Conservation (phyloP, 1,284 basidiomycete species). For the Ganoderma sp. region DNA sequence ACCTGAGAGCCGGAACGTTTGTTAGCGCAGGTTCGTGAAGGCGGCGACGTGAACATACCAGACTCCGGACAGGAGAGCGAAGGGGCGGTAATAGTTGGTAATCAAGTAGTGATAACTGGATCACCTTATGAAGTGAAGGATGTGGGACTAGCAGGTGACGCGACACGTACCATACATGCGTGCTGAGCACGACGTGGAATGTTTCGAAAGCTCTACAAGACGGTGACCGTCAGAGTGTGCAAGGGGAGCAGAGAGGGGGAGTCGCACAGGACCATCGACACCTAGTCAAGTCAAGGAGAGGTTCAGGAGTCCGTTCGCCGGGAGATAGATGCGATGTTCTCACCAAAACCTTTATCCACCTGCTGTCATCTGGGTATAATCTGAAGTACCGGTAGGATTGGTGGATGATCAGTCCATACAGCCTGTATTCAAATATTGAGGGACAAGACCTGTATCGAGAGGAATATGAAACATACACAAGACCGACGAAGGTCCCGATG, state of each 20-base stretch:
- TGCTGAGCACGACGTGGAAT: conserved; percentile 12
- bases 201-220: conserved; percentile 15
- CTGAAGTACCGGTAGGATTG: conserved; percentile 17
- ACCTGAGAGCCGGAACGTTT: background rate
- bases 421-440: background rate
- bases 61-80: background rate
- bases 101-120: conserved; percentile 14
- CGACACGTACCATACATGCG: conserved; percentile 10
- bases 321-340: background rate
- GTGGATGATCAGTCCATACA: conserved; percentile 18
- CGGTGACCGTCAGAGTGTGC: background rate
- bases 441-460: background rate
- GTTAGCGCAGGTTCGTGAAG: background rate
- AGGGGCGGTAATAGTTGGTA: background rate
- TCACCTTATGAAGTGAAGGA: background rate
- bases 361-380: conserved; percentile 7
- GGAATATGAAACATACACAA: conserved; percentile 10
- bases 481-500: conserved; percentile 19
- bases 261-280: background rate
- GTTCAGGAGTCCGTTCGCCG: background rate
- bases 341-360: conserved; percentile 8
- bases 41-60: background rate
- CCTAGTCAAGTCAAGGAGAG: background rate
- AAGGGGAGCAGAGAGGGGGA: too few species aligned
- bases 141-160: background rate